phyloP scores from a whole-genome alignment of 179 eudicot genomes.

The Drosera spatulata region DNA sequence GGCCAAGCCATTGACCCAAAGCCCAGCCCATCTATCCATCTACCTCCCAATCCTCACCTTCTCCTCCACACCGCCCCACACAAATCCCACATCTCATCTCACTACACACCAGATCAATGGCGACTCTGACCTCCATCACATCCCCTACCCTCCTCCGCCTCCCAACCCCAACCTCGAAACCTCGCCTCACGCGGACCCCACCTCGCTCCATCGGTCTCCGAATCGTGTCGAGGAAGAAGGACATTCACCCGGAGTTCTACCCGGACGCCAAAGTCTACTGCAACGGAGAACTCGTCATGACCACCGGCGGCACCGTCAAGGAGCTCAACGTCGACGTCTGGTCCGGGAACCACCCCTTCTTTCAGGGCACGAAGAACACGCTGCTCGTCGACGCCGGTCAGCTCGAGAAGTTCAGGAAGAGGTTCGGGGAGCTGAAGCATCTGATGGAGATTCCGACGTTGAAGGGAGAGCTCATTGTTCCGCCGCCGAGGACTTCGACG shows the following conservation, averaged over 20 bases:
- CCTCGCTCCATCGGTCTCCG: too few relatives aligned
- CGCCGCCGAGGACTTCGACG: constrained; percentile 37
- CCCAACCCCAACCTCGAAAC: constrained; percentile 5
- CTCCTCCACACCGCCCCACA: too few relatives aligned
- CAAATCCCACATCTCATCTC: too few relatives aligned
- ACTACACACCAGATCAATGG: too few relatives aligned
- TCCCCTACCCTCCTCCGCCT: background rate
- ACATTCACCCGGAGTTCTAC: constrained; percentile 62
- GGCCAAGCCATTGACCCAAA: too few relatives aligned
- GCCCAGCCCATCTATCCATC: too few relatives aligned
- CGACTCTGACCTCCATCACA: too few relatives aligned
- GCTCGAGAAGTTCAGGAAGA: constrained; percentile 74
- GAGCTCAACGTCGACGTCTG: constrained; percentile 78
- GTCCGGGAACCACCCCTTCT: constrained; percentile 90
- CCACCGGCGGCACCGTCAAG: constrained; percentile 71
- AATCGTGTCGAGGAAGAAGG: constrained; percentile 42
- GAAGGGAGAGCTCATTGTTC: constrained; percentile 75
- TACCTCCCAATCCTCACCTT: too few relatives aligned
- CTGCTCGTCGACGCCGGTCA: constrained; percentile 52
- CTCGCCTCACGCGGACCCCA: constrained; percentile 16
- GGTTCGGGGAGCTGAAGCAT: constrained; percentile 36
- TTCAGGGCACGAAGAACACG: constrained; percentile 51
- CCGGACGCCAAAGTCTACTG: constrained; percentile 66
- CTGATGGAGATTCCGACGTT: constrained; percentile 65
- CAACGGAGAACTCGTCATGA: constrained; percentile 68